These are phyloP conservation scores for Ophiostoma triangulosporum DNA, from an alignment of 2,329 filamentous ascomycete genomes.

Conservation along the genomic window DNA sequence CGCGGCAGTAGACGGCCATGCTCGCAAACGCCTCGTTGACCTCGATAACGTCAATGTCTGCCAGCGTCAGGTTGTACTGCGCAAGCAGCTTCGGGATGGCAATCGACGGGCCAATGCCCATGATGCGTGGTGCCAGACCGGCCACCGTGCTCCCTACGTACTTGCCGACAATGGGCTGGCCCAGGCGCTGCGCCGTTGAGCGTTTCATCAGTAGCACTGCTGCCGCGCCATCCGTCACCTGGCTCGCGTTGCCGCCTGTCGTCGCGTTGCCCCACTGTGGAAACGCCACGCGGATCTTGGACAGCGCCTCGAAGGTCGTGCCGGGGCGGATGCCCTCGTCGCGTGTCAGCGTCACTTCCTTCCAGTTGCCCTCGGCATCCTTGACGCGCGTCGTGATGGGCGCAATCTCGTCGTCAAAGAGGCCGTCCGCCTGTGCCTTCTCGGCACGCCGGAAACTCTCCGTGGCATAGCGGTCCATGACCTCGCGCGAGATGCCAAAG, in stretches of 20 bases:
- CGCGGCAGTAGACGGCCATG: slow-evolving; percentile 89
- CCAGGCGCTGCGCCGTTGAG: slow-evolving; percentile 70
- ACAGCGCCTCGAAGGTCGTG: slow-evolving; percentile 69
- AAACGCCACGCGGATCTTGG: slow-evolving; percentile 83
- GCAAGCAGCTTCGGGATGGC: slow-evolving; percentile 70
- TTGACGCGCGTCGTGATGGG: slow-evolving; percentile 74
- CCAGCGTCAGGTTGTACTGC: slow-evolving; percentile 63
- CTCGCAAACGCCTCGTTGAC: slow-evolving; percentile 96
- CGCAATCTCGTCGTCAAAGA: slow-evolving; percentile 87
- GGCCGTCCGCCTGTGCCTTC: slow-evolving; percentile 76
- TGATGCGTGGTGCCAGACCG: slow-evolving; percentile 82
- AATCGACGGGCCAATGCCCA: slow-evolving; percentile 78
- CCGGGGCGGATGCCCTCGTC: slow-evolving; percentile 88
- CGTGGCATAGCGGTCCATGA: slow-evolving; percentile 73
- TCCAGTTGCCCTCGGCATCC: slow-evolving; percentile 67
- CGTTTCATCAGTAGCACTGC: slow-evolving; percentile 90
- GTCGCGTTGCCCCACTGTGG: slow-evolving; percentile 75
- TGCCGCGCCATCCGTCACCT: slow-evolving; percentile 89
- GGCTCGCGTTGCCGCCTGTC: slow-evolving; percentile 86
- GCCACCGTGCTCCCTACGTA: slow-evolving; percentile 86
- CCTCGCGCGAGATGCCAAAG: slow-evolving; percentile 68
- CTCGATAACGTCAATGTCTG: slow-evolving; percentile 82
- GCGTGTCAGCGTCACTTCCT: slow-evolving; percentile 63
- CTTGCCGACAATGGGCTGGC: slow-evolving; percentile 87
- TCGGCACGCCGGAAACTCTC: slow-evolving; percentile 84